Evolutionary conservation across 208 protist species (phyloP).

Genomic region (Trypanosoma melophagium): DNA sequence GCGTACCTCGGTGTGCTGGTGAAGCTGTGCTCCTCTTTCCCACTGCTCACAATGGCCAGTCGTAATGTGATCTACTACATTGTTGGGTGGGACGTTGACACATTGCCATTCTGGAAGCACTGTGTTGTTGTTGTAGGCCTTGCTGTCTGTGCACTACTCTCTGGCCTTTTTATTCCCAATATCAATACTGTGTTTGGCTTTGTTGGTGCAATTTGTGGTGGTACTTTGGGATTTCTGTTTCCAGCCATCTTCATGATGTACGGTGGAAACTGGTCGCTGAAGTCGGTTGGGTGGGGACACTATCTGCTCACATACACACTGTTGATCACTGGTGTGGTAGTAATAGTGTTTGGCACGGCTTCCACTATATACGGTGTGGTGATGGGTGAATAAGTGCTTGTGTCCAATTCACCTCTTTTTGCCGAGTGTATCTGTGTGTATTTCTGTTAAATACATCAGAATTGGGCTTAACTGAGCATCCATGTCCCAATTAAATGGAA

Average conservation of each 20-base stretch:
- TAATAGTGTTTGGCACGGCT: no score
- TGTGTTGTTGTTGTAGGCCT: conserved; percentile 47
- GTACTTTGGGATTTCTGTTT: conserved; percentile 61
- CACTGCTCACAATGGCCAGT: conserved; percentile 55
- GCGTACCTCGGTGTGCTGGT: conserved; percentile 66
- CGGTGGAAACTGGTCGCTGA: no score
- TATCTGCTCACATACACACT: no score
- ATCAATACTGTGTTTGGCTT: conserved; percentile 61
- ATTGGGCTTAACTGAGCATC: no score
- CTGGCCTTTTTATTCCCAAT: conserved; percentile 31
- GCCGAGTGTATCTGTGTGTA: no score
- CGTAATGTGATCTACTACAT: conserved; percentile 70
- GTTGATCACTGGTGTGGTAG: no score
- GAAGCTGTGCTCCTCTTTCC: conserved; percentile 60
- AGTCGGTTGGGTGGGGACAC: no score
- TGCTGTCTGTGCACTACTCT: conserved; percentile 33
- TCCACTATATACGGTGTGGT: no score
- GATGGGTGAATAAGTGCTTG: conserved; percentile 38
- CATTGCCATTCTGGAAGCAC: conserved; percentile 61
- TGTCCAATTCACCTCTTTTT: neutral
- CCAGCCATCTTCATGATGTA: conserved; percentile 95
- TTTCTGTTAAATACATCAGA: no score
- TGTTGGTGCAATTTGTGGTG: conserved; percentile 46
- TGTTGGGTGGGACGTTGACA: conserved; percentile 47
- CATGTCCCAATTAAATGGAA: no score